phyloP scores from a whole-genome alignment of 1,139 yeast species.

The Pichia sp. region DNA sequence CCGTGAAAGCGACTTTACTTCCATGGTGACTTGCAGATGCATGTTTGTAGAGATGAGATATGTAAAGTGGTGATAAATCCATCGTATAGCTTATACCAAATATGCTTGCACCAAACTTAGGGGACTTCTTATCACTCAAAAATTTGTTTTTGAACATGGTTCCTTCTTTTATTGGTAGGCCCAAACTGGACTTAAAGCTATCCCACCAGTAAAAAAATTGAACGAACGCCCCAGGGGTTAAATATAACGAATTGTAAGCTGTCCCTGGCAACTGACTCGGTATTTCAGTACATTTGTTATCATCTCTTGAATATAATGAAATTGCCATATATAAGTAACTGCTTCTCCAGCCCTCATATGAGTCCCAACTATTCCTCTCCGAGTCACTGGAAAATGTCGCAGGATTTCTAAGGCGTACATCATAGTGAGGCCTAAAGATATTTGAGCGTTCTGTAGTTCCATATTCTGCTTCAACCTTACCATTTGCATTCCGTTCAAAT shows the following conservation, averaged over 20 bases:
- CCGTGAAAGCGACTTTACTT: slow-evolving; percentile 56
- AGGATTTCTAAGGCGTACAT: slow-evolving; percentile 62
- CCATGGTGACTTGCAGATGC: slow-evolving; percentile 39
- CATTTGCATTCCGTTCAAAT: slow-evolving; percentile 41
- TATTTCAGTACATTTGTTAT: slow-evolving; percentile 9
- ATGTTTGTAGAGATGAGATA: slow-evolving; percentile 67
- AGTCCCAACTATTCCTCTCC: slow-evolving; percentile 50
- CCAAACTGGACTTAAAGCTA: slow-evolving; percentile 58
- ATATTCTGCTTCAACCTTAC: slow-evolving; percentile 15
- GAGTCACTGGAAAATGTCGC: slow-evolving; percentile 35
- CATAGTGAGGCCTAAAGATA: slow-evolving; percentile 64
- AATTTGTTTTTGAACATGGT: slow-evolving; percentile 40
- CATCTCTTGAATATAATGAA: slow-evolving; percentile 45
- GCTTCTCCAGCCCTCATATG: slow-evolving; percentile 74
- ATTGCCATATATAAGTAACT: slow-evolving; percentile 77
- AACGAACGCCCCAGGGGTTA: slow-evolving; percentile 60
- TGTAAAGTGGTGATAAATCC: slow-evolving; percentile 61
- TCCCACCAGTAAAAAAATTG: slow-evolving; percentile 85
- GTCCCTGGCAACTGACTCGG: slow-evolving; percentile 9
- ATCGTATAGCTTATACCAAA: slow-evolving; percentile 78
- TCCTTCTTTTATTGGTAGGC: slow-evolving; percentile 75
- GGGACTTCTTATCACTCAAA: slow-evolving; percentile 30
- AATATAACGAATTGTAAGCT: slow-evolving; percentile 63
- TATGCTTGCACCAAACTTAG: slow-evolving; percentile 71
- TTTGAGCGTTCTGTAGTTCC: slow-evolving; percentile 40